Conservation (phyloP, 2,329 filamentous ascomycete genomes). For the Fusarium algeriense region DNA sequence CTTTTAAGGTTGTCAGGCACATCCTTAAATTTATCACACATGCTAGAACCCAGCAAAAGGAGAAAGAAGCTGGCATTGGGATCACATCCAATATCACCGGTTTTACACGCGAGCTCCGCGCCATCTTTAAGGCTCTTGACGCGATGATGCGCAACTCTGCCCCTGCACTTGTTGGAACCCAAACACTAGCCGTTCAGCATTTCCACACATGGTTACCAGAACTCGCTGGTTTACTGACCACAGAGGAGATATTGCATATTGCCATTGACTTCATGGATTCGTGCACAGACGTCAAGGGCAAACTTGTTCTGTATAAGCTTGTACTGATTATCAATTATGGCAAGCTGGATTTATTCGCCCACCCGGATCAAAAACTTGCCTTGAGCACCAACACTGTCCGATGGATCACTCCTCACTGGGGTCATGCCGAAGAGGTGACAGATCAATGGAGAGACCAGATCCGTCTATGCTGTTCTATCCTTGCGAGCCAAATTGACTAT, state of each 20-base stretch:
- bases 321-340: conserved; percentile 94
- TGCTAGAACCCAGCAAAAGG: conserved; percentile 84
- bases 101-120: conserved; percentile 86
- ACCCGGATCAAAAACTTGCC: conserved; percentile 79
- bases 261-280: conserved; percentile 95
- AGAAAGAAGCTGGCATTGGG: conserved; percentile 88
- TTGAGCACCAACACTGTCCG: conserved; percentile 84
- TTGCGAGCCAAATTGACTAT: conserved; percentile 85
- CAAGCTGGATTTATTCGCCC: conserved; percentile 82
- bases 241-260: conserved; percentile 89
- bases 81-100: conserved; percentile 78
- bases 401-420: conserved; percentile 97
- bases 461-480: conserved; percentile 89
- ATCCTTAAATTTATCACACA: conserved; percentile 96
- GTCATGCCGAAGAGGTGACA: conserved; percentile 76
- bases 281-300: conserved; percentile 87
- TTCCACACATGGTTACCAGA: conserved; percentile 99
- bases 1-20: conserved; percentile 94
- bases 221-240: conserved; percentile 78
- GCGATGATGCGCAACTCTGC: conserved; percentile 88
- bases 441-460: conserved; percentile 95
- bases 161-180: conserved; percentile 89
- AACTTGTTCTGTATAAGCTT: conserved; percentile 91
- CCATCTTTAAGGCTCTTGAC: conserved; percentile 91
- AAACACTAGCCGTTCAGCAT: conserved; percentile 94